phyloP scores from a whole-genome alignment of 1,139 yeast species.

The Wickerhamomyces sp. region DNA sequence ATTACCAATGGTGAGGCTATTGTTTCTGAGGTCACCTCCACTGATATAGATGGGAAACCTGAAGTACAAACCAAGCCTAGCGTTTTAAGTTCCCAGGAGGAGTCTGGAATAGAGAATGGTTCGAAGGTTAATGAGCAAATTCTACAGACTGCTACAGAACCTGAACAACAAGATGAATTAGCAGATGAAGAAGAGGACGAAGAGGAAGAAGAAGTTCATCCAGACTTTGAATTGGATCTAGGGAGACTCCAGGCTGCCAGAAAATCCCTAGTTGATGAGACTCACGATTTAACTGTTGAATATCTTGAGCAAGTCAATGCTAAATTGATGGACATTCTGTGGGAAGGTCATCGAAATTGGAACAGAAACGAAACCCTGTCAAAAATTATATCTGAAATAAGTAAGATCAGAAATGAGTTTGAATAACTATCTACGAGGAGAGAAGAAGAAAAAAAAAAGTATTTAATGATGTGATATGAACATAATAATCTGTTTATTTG shows the following conservation, averaged over 20 bases:
- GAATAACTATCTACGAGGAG: background rate
- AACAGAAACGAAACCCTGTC: slow-evolving; percentile 44
- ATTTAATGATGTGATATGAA: background rate
- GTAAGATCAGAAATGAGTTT: slow-evolving; percentile 7
- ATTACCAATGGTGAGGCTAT: too few species aligned
- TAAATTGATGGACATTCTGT: slow-evolving; percentile 63
- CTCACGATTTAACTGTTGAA: slow-evolving; percentile 58
- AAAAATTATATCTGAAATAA: slow-evolving; percentile 17
- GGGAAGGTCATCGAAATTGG: slow-evolving; percentile 67
- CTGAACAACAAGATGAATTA: slow-evolving; percentile 1
- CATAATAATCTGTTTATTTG: background rate
- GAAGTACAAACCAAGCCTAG: too few species aligned
- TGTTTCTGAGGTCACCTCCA: too few species aligned
- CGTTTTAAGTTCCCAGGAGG: too few species aligned
- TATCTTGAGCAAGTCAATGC: slow-evolving; percentile 72
- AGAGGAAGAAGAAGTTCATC: slow-evolving; percentile 10
- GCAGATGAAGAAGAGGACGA: slow-evolving; percentile 8
- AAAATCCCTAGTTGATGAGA: slow-evolving; percentile 30
- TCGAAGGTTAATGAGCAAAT: slow-evolving; percentile 1
- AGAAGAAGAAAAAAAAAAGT: background rate
- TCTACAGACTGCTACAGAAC: slow-evolving; percentile 1
- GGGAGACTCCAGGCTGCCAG: slow-evolving; percentile 26
- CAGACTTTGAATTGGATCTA: slow-evolving; percentile 28
- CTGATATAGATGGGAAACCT: too few species aligned
- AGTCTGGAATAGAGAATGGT: too few species aligned